phyloP scores from a whole-genome alignment of 2,329 filamentous ascomycete genomes.

The Colletotrichum sp. region DNA sequence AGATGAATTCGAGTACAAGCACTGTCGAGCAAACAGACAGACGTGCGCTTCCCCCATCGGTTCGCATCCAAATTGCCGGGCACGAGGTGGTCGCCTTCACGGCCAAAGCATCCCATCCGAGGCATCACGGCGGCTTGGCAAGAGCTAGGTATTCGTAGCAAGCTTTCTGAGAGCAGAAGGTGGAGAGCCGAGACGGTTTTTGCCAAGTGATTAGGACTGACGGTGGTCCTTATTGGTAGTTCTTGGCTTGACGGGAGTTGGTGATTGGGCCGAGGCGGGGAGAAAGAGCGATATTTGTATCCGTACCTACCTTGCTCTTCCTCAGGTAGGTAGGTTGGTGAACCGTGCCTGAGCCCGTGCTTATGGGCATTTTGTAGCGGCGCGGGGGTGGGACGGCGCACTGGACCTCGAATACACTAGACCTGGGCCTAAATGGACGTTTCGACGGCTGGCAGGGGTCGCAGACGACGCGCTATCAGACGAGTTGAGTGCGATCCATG shows the following conservation, averaged over 20 bases:
- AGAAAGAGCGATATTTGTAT: slow-evolving; percentile 7
- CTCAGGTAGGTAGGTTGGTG: background rate
- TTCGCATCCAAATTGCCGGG: background rate
- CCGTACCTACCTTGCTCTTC: background rate
- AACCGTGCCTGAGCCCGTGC: background rate
- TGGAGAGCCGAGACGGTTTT: background rate
- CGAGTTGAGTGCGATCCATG: background rate
- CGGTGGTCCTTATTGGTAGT: background rate
- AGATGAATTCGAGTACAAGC: background rate
- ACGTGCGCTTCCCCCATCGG: background rate
- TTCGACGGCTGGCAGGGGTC: background rate
- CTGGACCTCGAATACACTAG: background rate
- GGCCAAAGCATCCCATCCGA: slow-evolving; percentile 6
- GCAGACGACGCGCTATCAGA: background rate
- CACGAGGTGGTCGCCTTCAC: background rate
- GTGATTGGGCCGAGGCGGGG: background rate
- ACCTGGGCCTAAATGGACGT: background rate
- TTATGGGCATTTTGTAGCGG: background rate
- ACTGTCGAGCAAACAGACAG: background rate
- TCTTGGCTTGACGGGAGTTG: background rate
- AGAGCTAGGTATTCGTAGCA: background rate
- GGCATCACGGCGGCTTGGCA: slow-evolving; percentile 15
- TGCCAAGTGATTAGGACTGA: slow-evolving; percentile 14
- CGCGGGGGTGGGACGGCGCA: slow-evolving; percentile 15
- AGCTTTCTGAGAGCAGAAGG: slow-evolving; percentile 17